Conservation (phyloP, 192 early-diverging fungal genomes). For the Umbelopsis sp. region DNA sequence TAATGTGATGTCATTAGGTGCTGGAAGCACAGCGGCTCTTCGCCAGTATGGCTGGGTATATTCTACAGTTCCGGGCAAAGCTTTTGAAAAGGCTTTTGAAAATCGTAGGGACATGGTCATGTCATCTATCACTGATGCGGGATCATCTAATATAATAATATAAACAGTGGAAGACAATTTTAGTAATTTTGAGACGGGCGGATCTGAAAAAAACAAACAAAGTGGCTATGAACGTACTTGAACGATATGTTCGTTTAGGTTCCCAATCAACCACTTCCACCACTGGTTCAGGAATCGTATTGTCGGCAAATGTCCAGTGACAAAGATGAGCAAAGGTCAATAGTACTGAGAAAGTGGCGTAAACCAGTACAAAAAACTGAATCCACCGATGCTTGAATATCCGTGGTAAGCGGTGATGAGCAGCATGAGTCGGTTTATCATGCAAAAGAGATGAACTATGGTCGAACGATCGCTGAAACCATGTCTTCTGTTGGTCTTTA, state of each 20-base stretch:
- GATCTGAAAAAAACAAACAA: too few species aligned
- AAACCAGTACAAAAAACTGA: conserved; percentile 30
- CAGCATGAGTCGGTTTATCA: conserved; percentile 8
- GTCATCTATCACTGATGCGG: conserved; percentile 30
- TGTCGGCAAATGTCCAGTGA: conserved; percentile 20
- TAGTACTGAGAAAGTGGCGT: conserved; percentile 36
- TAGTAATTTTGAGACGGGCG: too few species aligned
- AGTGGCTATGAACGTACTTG: conserved; percentile 13
- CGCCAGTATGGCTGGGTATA: conserved; percentile 39
- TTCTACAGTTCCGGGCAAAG: conserved; percentile 29
- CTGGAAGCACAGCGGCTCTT: conserved; percentile 35
- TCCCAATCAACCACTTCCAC: conserved; percentile 25
- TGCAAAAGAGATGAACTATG: conserved; percentile 27
- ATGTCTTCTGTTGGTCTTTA: not conserved
- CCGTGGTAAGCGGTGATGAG: conserved; percentile 27
- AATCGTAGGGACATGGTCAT: conserved; percentile 41
- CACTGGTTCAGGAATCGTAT: not conserved
- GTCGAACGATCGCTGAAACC: not conserved
- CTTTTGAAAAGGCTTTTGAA: conserved; percentile 40
- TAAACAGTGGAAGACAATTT: not conserved
- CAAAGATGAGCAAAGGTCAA: conserved; percentile 33
- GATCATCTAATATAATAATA: conserved; percentile 31
- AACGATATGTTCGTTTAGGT: conserved; percentile 36
- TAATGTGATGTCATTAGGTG: conserved; percentile 46
- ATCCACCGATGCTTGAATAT: not conserved